These are phyloP conservation scores for Thermomucor indicae-seudaticae DNA, from an alignment of 371 early-diverging fungal genomes.

Conservation along the genomic window DNA sequence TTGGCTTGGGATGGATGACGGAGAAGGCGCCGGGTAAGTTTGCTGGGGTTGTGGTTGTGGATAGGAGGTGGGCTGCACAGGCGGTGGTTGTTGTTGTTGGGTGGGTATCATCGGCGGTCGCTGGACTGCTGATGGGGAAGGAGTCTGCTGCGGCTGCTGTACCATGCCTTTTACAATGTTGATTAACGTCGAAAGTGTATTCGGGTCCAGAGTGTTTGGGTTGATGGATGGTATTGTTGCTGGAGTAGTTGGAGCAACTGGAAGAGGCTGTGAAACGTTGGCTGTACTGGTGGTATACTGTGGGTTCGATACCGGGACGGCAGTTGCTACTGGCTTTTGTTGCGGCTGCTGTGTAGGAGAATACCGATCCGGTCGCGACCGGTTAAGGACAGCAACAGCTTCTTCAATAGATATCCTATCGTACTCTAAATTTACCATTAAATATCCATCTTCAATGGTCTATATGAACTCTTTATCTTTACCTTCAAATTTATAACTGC, in stretches of 20 bases:
- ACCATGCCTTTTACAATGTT: slow-evolving; percentile 5
- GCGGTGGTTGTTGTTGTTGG: not conserved
- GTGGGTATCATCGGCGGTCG: too few relatives aligned
- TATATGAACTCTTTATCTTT: not conserved
- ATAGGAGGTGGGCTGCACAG: not conserved
- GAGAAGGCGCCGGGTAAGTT: not conserved
- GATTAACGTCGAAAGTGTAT: slow-evolving; percentile 4
- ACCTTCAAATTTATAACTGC: slow-evolving; percentile 33
- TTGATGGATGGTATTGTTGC: not conserved
- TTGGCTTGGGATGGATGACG: not conserved
- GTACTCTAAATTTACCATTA: slow-evolving; percentile 15
- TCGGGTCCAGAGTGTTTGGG: slow-evolving; percentile 1
- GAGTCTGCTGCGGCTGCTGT: not conserved
- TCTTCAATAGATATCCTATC: slow-evolving; percentile 31
- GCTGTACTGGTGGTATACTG: not conserved
- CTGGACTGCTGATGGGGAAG: not conserved
- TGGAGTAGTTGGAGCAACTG: not conserved
- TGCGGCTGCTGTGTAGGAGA: not conserved
- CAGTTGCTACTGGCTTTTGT: not conserved
- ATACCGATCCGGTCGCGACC: not conserved
- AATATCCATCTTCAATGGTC: not conserved
- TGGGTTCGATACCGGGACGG: not conserved
- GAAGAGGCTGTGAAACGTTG: not conserved
- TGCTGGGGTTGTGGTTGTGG: slow-evolving; percentile 5
- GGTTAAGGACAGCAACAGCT: slow-evolving; percentile 21